Percentiles rank a stretch among this genome's conserved stretches.
phyloP scores from a whole-genome alignment of 106 monocot genomes.

The Narthecium ossifragum region DNA sequence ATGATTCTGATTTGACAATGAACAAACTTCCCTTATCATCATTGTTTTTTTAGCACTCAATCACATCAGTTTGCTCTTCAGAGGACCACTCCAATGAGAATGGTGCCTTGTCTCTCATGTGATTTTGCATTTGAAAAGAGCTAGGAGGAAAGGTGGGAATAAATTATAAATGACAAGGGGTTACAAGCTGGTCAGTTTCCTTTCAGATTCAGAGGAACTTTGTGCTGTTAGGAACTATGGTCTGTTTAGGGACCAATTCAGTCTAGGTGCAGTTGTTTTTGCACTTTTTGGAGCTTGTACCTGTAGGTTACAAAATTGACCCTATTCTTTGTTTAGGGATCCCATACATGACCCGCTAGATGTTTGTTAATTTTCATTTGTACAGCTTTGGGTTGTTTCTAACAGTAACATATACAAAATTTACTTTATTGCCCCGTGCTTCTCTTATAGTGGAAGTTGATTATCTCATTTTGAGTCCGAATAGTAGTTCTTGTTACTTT shows the following conservation, averaged over 20 bases:
- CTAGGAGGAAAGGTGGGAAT: background rate
- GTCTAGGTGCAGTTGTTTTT: conserved; percentile 1
- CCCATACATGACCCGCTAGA: conserved; percentile 11
- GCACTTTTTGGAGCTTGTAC: conserved; percentile 5
- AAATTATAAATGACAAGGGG: conserved; percentile 7
- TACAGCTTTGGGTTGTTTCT: conserved; percentile 16
- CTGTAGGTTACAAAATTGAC: conserved; percentile 24
- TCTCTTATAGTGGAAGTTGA: too few relatives aligned
- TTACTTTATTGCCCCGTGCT: too few relatives aligned
- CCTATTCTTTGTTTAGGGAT: conserved; percentile 23
- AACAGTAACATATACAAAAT: background rate
- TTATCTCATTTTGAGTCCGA: too few relatives aligned
- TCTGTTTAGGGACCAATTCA: background rate
- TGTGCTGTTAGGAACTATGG: background rate
- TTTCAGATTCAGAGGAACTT: background rate
- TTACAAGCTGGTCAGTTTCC: background rate
- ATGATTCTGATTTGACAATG: background rate
- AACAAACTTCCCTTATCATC: background rate
- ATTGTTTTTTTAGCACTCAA: background rate
- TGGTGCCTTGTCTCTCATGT: background rate
- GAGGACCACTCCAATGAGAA: background rate
- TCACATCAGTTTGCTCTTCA: background rate
- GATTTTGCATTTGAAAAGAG: background rate
- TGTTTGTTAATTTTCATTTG: conserved; percentile 11
- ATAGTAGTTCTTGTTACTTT: too few relatives aligned